These are phyloP conservation scores for Capillidium heterosporum DNA, from an alignment of 371 early-diverging fungal species.

Conservation along the genomic window DNA sequence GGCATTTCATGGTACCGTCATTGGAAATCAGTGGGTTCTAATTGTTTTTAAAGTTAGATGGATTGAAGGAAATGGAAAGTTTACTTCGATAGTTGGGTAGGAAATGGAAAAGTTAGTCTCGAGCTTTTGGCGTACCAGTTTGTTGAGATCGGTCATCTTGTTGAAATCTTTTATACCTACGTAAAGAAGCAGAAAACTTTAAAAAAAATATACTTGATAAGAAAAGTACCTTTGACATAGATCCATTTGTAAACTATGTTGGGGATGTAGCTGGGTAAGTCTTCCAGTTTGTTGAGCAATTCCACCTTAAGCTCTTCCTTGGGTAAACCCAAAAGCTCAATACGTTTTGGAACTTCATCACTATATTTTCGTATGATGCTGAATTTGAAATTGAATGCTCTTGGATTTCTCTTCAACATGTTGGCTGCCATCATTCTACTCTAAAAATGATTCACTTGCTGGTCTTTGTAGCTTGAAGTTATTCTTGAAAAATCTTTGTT, in stretches of 20 bases:
- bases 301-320: too few species aligned
- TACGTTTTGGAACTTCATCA: too few species aligned
- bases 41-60: background rate
- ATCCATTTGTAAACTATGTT: constrained; percentile 17
- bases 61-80: background rate
- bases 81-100: constrained; percentile 40
- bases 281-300: too few species aligned
- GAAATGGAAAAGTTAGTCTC: constrained; percentile 25
- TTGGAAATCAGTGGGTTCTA: constrained; percentile 11
- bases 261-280: too few species aligned
- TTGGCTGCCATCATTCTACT: too few species aligned
- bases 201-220: background rate
- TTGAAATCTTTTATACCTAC: constrained; percentile 28
- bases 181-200: background rate
- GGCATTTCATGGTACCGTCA: constrained; percentile 37
- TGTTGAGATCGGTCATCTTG: constrained; percentile 43
- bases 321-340: too few species aligned
- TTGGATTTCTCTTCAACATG: too few species aligned
- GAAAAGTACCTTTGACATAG: constrained; percentile 24
- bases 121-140: constrained; percentile 24
- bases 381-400: too few species aligned
- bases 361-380: too few species aligned
- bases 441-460: too few species aligned
- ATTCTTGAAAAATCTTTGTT: too few species aligned
- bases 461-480: too few species aligned